Conservation (phyloP, 305 asterid species). For the Fraxinus velutina region DNA sequence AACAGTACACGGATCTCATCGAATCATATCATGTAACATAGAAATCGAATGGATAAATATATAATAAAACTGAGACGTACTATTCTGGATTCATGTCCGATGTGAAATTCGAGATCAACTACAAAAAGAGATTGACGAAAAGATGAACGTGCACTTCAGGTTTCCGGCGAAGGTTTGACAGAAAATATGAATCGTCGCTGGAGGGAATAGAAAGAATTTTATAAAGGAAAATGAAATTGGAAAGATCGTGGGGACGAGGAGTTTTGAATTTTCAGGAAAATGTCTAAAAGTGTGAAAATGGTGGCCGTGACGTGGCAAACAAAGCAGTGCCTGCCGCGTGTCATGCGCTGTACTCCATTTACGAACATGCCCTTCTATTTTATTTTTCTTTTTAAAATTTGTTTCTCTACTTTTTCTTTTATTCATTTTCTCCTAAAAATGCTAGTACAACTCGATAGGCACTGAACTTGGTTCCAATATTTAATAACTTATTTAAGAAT, state of each 20-base stretch:
- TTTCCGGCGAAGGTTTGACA: background rate
- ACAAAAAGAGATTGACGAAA: background rate
- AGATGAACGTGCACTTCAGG: background rate
- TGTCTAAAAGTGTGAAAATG: background rate
- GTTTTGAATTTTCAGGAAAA: background rate
- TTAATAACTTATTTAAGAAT: too few relatives aligned
- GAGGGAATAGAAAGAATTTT: background rate
- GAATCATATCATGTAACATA: background rate
- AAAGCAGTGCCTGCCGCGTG: background rate
- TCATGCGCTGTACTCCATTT: background rate
- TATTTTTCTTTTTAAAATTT: background rate
- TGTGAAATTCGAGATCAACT: constrained; percentile 6
- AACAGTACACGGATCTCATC: constrained; percentile 7
- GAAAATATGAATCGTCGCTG: background rate
- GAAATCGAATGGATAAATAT: background rate
- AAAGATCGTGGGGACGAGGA: background rate
- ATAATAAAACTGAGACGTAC: constrained; percentile 30
- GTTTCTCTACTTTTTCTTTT: background rate
- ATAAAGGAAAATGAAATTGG: background rate
- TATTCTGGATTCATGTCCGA: constrained; percentile 65
- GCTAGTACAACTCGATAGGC: too few relatives aligned
- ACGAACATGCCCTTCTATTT: background rate
- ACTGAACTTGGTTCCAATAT: too few relatives aligned
- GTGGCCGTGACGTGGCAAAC: background rate
- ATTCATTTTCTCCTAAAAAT: background rate